phyloP scores from a whole-genome alignment of 306 rosid genomes.

The Prinsepia uniflora region DNA sequence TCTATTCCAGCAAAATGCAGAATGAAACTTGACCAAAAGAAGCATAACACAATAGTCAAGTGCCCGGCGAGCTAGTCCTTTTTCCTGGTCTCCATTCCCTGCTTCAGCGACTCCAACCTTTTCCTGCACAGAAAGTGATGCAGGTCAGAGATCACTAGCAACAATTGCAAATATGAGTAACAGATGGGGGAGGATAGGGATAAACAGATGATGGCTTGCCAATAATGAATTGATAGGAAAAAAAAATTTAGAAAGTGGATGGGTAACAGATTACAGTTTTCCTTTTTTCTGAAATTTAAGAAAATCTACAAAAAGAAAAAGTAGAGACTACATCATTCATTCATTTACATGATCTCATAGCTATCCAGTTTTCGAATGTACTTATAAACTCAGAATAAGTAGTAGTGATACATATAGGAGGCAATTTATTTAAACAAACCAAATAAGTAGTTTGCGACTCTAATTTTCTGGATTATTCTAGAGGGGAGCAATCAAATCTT shows the following conservation, averaged over 20 bases:
- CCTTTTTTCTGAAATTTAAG: not conserved
- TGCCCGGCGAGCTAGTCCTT: slow-evolving; percentile 26
- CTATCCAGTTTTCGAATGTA: not conserved
- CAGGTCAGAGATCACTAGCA: slow-evolving; percentile 13
- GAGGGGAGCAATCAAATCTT: not conserved
- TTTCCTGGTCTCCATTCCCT: slow-evolving; percentile 58
- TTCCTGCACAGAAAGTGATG: slow-evolving; percentile 44
- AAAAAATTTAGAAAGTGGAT: not conserved
- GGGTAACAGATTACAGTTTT: not conserved
- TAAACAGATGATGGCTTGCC: not conserved
- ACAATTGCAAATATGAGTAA: not conserved
- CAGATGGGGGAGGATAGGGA: not conserved
- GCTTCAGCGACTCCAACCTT: slow-evolving; percentile 70
- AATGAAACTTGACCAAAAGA: slow-evolving; percentile 33
- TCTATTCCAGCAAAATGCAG: not conserved
- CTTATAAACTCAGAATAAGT: not conserved
- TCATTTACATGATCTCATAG: too few relatives aligned
- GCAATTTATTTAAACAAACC: slow-evolving; percentile 11
- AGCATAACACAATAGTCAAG: slow-evolving; percentile 37
- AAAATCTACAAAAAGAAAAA: not conserved
- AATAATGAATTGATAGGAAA: not conserved
- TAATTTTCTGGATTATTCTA: not conserved
- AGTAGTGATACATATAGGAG: not conserved
- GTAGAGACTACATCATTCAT: too few relatives aligned
- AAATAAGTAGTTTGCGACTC: not conserved